phyloP scores from a whole-genome alignment of 2,329 filamentous ascomycete species.

The Aspergillus quadrilineatus region DNA sequence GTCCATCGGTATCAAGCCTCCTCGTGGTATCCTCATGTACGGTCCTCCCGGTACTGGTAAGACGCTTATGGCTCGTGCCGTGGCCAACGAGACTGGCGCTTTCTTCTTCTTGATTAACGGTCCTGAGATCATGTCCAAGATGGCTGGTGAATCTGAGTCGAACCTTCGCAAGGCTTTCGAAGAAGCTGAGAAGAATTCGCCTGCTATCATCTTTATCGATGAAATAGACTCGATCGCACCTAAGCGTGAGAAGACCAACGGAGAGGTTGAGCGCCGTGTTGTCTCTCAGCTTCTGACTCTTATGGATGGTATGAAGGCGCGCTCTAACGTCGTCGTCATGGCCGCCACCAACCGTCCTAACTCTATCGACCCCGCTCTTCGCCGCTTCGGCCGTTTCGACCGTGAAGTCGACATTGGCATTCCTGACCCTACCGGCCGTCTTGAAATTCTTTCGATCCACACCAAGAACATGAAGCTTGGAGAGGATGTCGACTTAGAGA shows the following conservation, averaged over 20 bases:
- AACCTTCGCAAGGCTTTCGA: slow-evolving; percentile 99
- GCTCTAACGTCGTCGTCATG: slow-evolving; percentile 98
- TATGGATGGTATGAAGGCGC: slow-evolving; percentile 99
- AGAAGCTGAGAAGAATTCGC: slow-evolving; percentile 98
- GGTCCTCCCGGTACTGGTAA: slow-evolving; percentile 99
- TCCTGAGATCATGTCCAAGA: slow-evolving; percentile 99
- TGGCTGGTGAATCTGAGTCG: slow-evolving; percentile 98
- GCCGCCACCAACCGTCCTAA: slow-evolving; percentile 98
- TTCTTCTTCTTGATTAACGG: slow-evolving; percentile 99
- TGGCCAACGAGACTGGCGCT: slow-evolving; percentile 97
- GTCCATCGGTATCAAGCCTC: slow-evolving; percentile 99
- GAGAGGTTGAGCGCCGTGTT: slow-evolving; percentile 96
- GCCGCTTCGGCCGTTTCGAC: slow-evolving; percentile 97
- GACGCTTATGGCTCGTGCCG: slow-evolving; percentile 96
- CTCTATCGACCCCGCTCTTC: slow-evolving; percentile 95
- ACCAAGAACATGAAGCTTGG: slow-evolving; percentile 99
- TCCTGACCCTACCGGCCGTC: slow-evolving; percentile 93
- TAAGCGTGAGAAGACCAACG: slow-evolving; percentile 99
- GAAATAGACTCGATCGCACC: slow-evolving; percentile 99
- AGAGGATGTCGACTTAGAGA: slow-evolving; percentile 94
- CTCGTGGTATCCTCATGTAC: slow-evolving; percentile 93
- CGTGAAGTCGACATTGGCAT: slow-evolving; percentile 98
- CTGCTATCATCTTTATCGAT: slow-evolving; percentile 99
- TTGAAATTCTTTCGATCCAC: slow-evolving; percentile 98
- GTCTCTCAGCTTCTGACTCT: slow-evolving; percentile 95